A percentile compares a stretch with the other conserved stretches of the same genome.
Conservation (phyloP, 768 basidiomycete species). For the Tylopilus cervinicoccineus region DNA sequence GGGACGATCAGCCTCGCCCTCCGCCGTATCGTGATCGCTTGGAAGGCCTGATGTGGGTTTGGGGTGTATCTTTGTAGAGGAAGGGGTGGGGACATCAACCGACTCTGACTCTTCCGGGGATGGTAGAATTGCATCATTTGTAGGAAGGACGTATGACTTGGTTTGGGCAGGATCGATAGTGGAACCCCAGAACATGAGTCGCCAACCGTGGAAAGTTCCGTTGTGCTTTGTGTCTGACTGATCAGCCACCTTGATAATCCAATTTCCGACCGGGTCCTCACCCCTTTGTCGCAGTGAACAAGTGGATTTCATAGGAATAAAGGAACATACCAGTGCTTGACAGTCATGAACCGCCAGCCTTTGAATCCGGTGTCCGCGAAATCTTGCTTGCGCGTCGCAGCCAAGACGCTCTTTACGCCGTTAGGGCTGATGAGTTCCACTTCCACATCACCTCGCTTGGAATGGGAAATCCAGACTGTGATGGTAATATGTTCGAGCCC, state of each 20-base stretch:
- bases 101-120: conserved; percentile 43
- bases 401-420: conserved; percentile 82
- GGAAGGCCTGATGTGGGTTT: conserved; percentile 90
- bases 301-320: conserved; percentile 1
- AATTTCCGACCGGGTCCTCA: conserved; percentile 85
- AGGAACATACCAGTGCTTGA: conserved; percentile 85
- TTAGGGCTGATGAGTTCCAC: conserved; percentile 84
- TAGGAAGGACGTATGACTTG: conserved; percentile 56
- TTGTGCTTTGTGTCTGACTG: conserved; percentile 55
- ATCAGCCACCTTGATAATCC: conserved; percentile 87
- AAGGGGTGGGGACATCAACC: conserved; percentile 35
- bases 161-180: conserved; percentile 68
- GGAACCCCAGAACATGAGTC: conserved; percentile 89
- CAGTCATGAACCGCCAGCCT: conserved; percentile 98
- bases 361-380: conserved; percentile 63
- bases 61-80: conserved; percentile 56
- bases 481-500: conserved; percentile 89
- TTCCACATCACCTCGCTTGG: conserved; percentile 85
- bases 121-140: conserved; percentile 46
- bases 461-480: conserved; percentile 90
- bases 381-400: conserved; percentile 66
- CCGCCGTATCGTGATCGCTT: conserved; percentile 74
- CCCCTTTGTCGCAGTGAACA: conserved; percentile 55
- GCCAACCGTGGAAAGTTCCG: conserved; percentile 84
- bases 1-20: conserved; percentile 78